Base-by-base conservation (phyloP, 371 early-diverging fungal species). In the Rhizopus arrhizus region DNA sequence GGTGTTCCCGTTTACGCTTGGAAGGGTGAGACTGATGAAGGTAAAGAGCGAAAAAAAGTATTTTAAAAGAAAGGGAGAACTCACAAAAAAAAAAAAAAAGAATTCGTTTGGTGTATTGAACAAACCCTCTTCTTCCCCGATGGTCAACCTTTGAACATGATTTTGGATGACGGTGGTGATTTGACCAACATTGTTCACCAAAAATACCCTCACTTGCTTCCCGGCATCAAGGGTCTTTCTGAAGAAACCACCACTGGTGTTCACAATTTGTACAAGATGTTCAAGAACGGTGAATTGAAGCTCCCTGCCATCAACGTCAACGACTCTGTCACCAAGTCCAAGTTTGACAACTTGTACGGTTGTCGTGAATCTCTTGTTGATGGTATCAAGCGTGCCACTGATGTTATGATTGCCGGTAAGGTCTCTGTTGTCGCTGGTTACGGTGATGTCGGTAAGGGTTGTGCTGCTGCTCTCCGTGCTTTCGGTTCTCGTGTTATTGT, bases 191-290 rank as follows among this genome's bases (percentile, higher is more conserved):
- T 97, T 70, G 93, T 99, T 64, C 99, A 99, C 89, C 90, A 95
- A 58, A 93, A 94, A 85, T 92, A 95, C 90, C 91, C 97, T 64
- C 88, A 95, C 53, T 77, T 86, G 69, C 70, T 84, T 41, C 65
- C 68, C 52, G 88, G 82, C 64, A 92, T 98, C 85, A 86, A 84
- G 74, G 99, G 99, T 81, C 86, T 98, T 69, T 96, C 97, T 51
- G 99, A 99, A 82, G 98, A 99, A 83, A 99, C 99, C 79, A 99
- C 99, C 83, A 99, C 99, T 72, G 99, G 99, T 85, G 98, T 97
- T 64, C 98, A 98, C 91, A 90, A 95, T 86, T 85, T 99, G 74
- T 96, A 96, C 91, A 90, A 93, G 88, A 95, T 94, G 95, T 81
- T 96, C 69, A 93, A 93, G 86, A 93, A 95, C 68, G 91, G 91